phyloP scores from a whole-genome alignment of 1,284 basidiomycete genomes.

The Ganoderma lucidum region DNA sequence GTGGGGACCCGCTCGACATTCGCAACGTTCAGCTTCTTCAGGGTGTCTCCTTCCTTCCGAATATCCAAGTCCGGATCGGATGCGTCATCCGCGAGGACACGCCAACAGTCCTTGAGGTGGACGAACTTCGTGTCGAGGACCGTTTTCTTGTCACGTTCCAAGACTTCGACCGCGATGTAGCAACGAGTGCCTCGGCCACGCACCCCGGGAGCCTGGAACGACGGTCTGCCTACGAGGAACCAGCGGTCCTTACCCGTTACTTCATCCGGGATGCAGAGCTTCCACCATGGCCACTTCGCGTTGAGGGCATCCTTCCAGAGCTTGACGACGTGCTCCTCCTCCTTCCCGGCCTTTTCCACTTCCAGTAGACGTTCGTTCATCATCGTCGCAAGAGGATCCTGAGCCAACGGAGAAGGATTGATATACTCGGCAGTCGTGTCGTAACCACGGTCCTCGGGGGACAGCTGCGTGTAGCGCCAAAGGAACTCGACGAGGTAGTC shows the following conservation, averaged over 20 bases:
- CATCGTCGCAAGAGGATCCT: background rate
- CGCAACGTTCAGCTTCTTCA: constrained; percentile 23
- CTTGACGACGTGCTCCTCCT: constrained; percentile 11
- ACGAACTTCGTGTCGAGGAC: constrained; percentile 7
- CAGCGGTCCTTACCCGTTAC: background rate
- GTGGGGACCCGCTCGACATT: constrained; percentile 31
- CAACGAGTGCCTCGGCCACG: constrained; percentile 26
- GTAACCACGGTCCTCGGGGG: constrained; percentile 13
- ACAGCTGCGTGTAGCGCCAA: constrained; percentile 16
- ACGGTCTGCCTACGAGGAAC: constrained; percentile 20
- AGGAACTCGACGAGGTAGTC: constrained; percentile 24
- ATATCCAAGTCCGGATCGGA: background rate
- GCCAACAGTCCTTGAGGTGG: constrained; percentile 26
- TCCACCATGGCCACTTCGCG: constrained; percentile 23
- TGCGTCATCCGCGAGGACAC: background rate
- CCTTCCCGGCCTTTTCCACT: background rate
- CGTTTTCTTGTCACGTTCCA: background rate
- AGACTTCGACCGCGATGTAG: constrained; percentile 19
- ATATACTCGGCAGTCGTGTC: constrained; percentile 20
- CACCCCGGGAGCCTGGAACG: constrained; percentile 9
- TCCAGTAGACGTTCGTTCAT: background rate
- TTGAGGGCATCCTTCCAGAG: constrained; percentile 10
- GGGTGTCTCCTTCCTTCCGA: constrained; percentile 16
- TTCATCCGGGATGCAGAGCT: constrained; percentile 8
- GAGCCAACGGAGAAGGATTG: background rate